Evolutionary conservation across 768 basidiomycete species (phyloP).

Genomic region (Lentinula aciculospora): DNA sequence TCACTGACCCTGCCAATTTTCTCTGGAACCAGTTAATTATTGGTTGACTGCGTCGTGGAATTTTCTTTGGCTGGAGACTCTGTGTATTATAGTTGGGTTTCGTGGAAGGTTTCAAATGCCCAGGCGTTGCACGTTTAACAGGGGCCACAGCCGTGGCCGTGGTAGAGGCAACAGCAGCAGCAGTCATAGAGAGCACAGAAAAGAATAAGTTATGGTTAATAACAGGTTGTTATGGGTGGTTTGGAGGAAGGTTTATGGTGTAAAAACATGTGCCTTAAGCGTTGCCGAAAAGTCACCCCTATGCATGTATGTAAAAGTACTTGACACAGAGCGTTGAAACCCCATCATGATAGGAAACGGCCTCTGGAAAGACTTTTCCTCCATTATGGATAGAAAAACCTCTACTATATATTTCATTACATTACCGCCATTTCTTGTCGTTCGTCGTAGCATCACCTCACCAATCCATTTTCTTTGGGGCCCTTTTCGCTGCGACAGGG

Average conservation of each 20-base stretch:
- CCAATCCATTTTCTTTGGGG: slow-evolving; percentile 66
- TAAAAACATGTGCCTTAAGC: neutral
- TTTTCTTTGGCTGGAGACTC: slow-evolving; percentile 42
- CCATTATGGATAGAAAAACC: too few relatives aligned
- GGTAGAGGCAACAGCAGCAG: neutral
- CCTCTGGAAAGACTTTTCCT: too few relatives aligned
- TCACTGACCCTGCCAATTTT: slow-evolving; percentile 60
- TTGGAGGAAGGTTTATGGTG: neutral
- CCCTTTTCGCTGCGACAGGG: slow-evolving; percentile 38
- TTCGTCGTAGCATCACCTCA: too few relatives aligned
- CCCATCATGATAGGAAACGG: too few relatives aligned
- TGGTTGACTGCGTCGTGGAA: slow-evolving; percentile 69
- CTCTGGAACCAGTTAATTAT: slow-evolving; percentile 89
- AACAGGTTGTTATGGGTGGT: neutral
- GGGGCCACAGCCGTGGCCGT: neutral
- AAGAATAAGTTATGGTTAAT: neutral
- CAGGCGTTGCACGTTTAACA: neutral
- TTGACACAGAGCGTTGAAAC: too few relatives aligned
- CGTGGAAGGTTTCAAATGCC: neutral
- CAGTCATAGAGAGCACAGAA: neutral
- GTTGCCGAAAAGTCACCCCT: neutral
- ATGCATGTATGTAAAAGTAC: too few relatives aligned
- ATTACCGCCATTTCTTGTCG: too few relatives aligned
- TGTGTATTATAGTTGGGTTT: slow-evolving; percentile 17
- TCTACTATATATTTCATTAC: too few relatives aligned